A percentile compares a stretch with the other conserved stretches of the same genome.
Evolutionary conservation across 2,329 filamentous ascomycete species (phyloP).

Genomic region (Passalora sequoiae): DNA sequence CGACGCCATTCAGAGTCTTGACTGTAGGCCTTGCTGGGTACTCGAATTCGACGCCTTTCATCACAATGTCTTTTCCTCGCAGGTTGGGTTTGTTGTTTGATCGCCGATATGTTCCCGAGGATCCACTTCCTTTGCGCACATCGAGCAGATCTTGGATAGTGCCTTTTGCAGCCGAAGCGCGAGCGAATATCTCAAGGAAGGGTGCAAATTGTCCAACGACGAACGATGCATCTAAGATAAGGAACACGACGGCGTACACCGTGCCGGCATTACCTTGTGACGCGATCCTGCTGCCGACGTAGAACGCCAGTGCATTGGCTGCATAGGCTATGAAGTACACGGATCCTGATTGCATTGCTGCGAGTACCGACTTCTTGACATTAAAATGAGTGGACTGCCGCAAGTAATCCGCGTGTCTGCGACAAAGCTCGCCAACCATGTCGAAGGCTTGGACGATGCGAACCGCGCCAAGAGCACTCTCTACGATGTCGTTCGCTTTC

Average conservation of each 20-base stretch:
- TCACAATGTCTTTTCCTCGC: conserved; percentile 29
- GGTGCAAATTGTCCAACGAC: conserved; percentile 60
- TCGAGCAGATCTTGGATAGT: conserved; percentile 44
- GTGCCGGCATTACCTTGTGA: conserved; percentile 41
- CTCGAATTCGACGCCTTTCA: conserved; percentile 39
- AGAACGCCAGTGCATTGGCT: conserved; percentile 45
- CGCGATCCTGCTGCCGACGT: conserved; percentile 37
- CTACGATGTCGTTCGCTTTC: conserved; percentile 41
- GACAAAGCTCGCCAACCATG: conserved; percentile 38
- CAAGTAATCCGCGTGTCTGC: conserved; percentile 36
- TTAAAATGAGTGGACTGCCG: conserved; percentile 34
- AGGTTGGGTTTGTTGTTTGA: conserved; percentile 23
- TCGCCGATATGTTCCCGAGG: conserved; percentile 21
- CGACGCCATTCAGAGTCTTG: conserved; percentile 37
- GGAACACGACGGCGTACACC: conserved; percentile 60
- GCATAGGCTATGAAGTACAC: conserved; percentile 45
- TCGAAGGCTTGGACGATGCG: conserved; percentile 48
- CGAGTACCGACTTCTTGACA: conserved; percentile 38
- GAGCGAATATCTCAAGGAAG: conserved; percentile 52
- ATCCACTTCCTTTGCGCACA: conserved; percentile 26
- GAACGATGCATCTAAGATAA: conserved; percentile 60
- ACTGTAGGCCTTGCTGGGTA: conserved; percentile 43
- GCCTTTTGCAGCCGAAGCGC: conserved; percentile 49
- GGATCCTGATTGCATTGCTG: conserved; percentile 40
- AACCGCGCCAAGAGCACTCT: conserved; percentile 43